phyloP scores from a whole-genome alignment of 164 flowering plant genomes.

The Dillenia suffruticosa region DNA sequence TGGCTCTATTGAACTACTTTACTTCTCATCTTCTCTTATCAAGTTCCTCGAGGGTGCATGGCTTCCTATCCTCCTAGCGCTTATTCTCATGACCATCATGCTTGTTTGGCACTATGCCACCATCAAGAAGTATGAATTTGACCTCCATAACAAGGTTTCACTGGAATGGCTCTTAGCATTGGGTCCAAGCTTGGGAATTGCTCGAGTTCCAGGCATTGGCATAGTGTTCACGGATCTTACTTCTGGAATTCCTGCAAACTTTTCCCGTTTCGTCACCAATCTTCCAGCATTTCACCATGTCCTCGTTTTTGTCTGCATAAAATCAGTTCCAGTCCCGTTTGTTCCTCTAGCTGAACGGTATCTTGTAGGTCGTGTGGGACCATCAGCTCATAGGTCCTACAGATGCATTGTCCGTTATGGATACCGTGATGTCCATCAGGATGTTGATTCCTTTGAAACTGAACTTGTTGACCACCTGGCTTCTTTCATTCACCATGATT shows the following conservation, averaged over 20 bases:
- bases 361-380: conserved; percentile 87
- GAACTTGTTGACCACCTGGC: conserved; percentile 61
- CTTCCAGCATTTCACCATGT: conserved; percentile 91
- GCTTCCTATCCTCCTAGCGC: conserved; percentile 95
- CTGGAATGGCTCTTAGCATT: conserved; percentile 88
- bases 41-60: conserved; percentile 93
- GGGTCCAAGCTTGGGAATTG: conserved; percentile 87
- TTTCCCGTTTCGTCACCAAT: conserved; percentile 89
- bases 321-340: conserved; percentile 79
- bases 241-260: conserved; percentile 90
- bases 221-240: conserved; percentile 77
- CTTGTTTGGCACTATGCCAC: conserved; percentile 92
- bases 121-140: conserved; percentile 82
- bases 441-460: conserved; percentile 74
- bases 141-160: conserved; percentile 96
- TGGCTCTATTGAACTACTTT: conserved; percentile 74
- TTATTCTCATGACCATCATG: conserved; percentile 82
- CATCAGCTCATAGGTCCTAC: conserved; percentile 71
- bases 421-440: conserved; percentile 90
- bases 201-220: conserved; percentile 88
- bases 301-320: conserved; percentile 76
- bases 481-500: conserved; percentile 63
- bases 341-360: conserved; percentile 76
- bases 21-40: conserved; percentile 88
- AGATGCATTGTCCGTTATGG: conserved; percentile 91